A percentile compares a stretch with the other conserved stretches of the same genome.
phyloP scores from a whole-genome alignment of 768 basidiomycete species.

The Botryobasidium botryosum region DNA sequence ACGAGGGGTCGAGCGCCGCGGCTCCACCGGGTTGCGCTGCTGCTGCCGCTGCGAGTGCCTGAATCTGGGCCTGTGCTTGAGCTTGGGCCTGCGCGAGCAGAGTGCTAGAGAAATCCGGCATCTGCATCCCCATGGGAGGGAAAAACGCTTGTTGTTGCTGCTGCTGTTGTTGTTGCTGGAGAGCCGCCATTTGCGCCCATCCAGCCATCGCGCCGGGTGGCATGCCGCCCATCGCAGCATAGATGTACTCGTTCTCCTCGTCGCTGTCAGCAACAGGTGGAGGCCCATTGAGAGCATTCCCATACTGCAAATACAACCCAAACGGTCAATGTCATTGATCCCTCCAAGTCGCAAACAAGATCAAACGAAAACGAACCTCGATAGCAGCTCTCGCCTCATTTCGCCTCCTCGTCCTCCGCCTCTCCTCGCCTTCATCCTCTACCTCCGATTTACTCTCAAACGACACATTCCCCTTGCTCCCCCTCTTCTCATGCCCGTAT shows the following conservation, averaged over 20 bases:
- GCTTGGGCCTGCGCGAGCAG: constrained; percentile 18
- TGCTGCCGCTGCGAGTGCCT: not conserved
- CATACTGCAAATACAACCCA: constrained; percentile 34
- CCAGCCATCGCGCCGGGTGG: constrained; percentile 18
- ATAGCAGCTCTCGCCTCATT: constrained; percentile 76
- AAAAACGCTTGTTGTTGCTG: not conserved
- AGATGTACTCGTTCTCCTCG: constrained; percentile 14
- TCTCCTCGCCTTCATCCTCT: constrained; percentile 29
- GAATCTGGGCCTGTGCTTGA: constrained; percentile 14
- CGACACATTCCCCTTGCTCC: constrained; percentile 6
- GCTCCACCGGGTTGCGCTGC: constrained; percentile 7
- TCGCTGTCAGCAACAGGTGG: constrained; percentile 38
- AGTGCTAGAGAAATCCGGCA: constrained; percentile 5
- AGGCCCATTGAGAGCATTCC: constrained; percentile 72
- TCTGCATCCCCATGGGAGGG: constrained; percentile 25
- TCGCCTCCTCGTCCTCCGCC: constrained; percentile 55
- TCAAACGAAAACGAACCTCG: constrained; percentile 38
- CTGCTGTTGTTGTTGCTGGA: not conserved
- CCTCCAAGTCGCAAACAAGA: not conserved
- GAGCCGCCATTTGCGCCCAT: constrained; percentile 18
- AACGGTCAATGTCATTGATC: constrained; percentile 3
- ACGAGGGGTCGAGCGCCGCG: constrained; percentile 30
- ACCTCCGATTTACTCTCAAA: constrained; percentile 11
- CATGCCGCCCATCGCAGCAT: not conserved
- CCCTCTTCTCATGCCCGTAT: constrained; percentile 1